Evolutionary conservation across 768 basidiomycete species (phyloP).

Genomic region (Amanita pallidorosea): DNA sequence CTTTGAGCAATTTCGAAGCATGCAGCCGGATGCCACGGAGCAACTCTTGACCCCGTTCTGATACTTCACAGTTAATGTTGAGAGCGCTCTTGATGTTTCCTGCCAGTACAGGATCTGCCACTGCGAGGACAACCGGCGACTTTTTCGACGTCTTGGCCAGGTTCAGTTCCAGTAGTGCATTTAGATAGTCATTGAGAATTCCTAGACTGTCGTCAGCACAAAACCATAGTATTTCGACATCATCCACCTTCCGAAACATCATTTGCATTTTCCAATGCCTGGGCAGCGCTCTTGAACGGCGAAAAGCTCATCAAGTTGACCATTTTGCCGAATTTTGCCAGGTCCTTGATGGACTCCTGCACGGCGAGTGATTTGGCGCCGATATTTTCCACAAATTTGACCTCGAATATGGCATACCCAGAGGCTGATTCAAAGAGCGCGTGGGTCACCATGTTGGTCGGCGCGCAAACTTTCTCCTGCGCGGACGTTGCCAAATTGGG

Average conservation of each 20-base stretch:
- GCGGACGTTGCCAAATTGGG: constrained; percentile 1
- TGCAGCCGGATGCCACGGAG: constrained; percentile 91
- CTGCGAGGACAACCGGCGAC: constrained; percentile 61
- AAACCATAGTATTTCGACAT: neutral
- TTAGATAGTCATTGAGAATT: constrained; percentile 74
- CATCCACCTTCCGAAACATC: constrained; percentile 84
- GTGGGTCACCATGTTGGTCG: constrained; percentile 56
- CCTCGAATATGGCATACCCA: constrained; percentile 89
- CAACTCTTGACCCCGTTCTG: constrained; percentile 72
- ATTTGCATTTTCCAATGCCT: constrained; percentile 92
- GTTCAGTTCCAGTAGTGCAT: constrained; percentile 79
- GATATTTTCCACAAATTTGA: constrained; percentile 79
- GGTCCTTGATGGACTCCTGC: constrained; percentile 80
- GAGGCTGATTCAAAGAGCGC: constrained; percentile 90
- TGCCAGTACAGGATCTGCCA: constrained; percentile 67
- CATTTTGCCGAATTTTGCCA: constrained; percentile 88
- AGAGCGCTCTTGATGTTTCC: constrained; percentile 67
- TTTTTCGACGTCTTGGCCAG: constrained; percentile 69
- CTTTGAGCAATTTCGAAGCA: constrained; percentile 81
- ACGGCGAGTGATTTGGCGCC: constrained; percentile 68
- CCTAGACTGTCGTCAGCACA: constrained; percentile 32
- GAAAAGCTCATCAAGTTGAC: constrained; percentile 83
- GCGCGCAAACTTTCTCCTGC: constrained; percentile 24
- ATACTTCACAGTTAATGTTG: constrained; percentile 68
- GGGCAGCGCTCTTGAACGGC: constrained; percentile 88